Evolutionary conservation across 441 rosid species (phyloP).

Genomic region (Populus hybrid): DNA sequence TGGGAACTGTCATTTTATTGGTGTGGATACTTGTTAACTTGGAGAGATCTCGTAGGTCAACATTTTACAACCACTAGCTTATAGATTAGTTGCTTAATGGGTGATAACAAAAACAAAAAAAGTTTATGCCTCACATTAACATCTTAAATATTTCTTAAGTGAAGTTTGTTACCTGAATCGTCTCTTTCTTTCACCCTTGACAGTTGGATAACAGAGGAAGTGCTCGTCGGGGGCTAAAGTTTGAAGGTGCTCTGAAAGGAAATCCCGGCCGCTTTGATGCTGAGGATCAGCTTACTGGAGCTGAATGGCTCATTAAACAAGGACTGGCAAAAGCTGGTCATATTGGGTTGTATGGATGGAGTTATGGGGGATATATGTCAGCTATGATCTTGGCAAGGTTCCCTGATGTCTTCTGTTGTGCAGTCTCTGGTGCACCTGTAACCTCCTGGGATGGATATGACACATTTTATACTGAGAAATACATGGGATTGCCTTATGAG

Average conservation of each 20-base stretch:
- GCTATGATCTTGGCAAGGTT: slow-evolving; percentile 57
- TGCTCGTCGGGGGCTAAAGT: slow-evolving; percentile 77
- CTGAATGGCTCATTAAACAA: slow-evolving; percentile 73
- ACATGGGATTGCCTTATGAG: slow-evolving; percentile 75
- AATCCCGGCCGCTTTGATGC: slow-evolving; percentile 64
- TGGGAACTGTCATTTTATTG: neutral
- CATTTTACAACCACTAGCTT: neutral
- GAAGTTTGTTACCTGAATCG: neutral
- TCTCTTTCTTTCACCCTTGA: slow-evolving; percentile 14
- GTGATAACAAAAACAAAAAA: neutral
- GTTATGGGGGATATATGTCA: slow-evolving; percentile 91
- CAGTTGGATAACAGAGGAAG: slow-evolving; percentile 97
- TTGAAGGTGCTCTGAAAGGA: slow-evolving; percentile 69
- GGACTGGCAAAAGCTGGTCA: slow-evolving; percentile 69
- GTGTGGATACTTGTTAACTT: neutral
- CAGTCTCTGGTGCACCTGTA: slow-evolving; percentile 85
- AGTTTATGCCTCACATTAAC: neutral
- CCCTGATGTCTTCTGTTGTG: slow-evolving; percentile 71
- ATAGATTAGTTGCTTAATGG: neutral
- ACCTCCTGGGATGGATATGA: slow-evolving; percentile 98
- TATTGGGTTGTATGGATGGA: slow-evolving; percentile 90
- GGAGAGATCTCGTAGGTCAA: neutral
- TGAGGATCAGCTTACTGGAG: slow-evolving; percentile 83
- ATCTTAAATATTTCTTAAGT: neutral
- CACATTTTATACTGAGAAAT: slow-evolving; percentile 86